Conservation (phyloP, 1,284 basidiomycete species). For the Fomitopsis betulina region DNA sequence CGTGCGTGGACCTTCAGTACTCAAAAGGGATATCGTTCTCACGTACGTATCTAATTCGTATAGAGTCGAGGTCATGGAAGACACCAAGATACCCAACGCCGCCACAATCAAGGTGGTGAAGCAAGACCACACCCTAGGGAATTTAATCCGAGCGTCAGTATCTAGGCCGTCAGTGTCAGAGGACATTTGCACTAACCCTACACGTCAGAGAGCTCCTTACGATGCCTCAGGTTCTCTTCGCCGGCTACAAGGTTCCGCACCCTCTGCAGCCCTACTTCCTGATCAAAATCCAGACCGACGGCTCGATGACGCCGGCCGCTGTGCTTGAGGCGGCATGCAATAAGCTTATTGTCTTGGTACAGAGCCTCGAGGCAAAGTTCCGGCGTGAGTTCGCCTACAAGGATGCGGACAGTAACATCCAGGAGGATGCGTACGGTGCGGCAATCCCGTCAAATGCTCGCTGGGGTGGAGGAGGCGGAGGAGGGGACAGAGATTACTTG, state of each 20-base stretch:
- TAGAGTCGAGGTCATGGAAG: slow-evolving; percentile 89
- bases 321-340: slow-evolving; percentile 84
- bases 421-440: slow-evolving; percentile 59
- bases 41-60: slow-evolving; percentile 4
- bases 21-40: not conserved
- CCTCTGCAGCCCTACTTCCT: slow-evolving; percentile 93
- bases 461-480: slow-evolving; percentile 39
- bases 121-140: slow-evolving; percentile 96
- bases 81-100: slow-evolving; percentile 96
- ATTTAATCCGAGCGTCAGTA: slow-evolving; percentile 91
- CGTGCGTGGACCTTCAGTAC: slow-evolving; percentile 50
- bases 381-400: slow-evolving; percentile 75
- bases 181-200: not conserved
- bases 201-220: slow-evolving; percentile 74
- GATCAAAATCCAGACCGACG: slow-evolving; percentile 95
- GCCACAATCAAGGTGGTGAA: slow-evolving; percentile 93
- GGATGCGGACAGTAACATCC: slow-evolving; percentile 50
- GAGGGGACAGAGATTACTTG: slow-evolving; percentile 51
- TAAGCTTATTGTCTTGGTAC: slow-evolving; percentile 77
- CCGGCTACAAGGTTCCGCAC: slow-evolving; percentile 97
- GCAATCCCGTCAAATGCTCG: slow-evolving; percentile 33
- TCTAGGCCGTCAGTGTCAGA: not conserved
- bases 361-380: slow-evolving; percentile 65
- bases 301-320: slow-evolving; percentile 77
- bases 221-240: slow-evolving; percentile 87